These are phyloP conservation scores for Salix brachista DNA, from an alignment of 345 rosid genomes.

Conservation along the genomic window DNA sequence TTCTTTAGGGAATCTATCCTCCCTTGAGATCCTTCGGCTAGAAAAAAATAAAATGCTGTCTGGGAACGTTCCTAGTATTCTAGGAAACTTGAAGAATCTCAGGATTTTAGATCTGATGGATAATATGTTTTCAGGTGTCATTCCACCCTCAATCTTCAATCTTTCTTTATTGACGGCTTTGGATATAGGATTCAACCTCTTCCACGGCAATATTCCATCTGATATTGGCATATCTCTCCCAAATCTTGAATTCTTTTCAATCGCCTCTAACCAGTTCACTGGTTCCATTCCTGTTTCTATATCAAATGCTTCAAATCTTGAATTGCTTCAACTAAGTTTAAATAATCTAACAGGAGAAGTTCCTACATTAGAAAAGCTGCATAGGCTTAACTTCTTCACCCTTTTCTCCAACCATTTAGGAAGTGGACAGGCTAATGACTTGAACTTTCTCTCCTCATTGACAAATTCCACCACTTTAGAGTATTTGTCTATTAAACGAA, in stretches of 20 bases:
- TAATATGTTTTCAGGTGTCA: constrained; percentile 12
- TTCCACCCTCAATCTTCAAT: constrained; percentile 17
- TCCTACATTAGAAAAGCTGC: not conserved
- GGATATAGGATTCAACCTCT: constrained; percentile 4
- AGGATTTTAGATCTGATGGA: not conserved
- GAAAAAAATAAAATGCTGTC: not conserved
- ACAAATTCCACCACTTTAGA: not conserved
- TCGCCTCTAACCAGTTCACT: not conserved
- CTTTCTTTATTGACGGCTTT: constrained; percentile 13
- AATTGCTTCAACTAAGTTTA: not conserved
- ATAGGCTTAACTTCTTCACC: not conserved
- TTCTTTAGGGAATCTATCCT: constrained; percentile 5
- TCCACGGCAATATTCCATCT: constrained; percentile 16
- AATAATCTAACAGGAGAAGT: not conserved
- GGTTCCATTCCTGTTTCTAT: constrained; percentile 7
- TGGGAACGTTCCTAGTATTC: constrained; percentile 17
- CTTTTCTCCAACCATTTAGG: not conserved
- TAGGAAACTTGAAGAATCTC: constrained; percentile 9
- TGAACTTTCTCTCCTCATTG: constrained; percentile 8
- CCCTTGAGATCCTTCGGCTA: not conserved
- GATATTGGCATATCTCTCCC: constrained; percentile 16
- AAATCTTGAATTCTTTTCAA: not conserved
- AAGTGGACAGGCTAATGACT: not conserved
- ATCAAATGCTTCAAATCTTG: constrained; percentile 6
- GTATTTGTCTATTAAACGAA: not conserved